Evolutionary conservation across 768 basidiomycete species (phyloP).

Genomic region (Glaciozyma antarctica): DNA sequence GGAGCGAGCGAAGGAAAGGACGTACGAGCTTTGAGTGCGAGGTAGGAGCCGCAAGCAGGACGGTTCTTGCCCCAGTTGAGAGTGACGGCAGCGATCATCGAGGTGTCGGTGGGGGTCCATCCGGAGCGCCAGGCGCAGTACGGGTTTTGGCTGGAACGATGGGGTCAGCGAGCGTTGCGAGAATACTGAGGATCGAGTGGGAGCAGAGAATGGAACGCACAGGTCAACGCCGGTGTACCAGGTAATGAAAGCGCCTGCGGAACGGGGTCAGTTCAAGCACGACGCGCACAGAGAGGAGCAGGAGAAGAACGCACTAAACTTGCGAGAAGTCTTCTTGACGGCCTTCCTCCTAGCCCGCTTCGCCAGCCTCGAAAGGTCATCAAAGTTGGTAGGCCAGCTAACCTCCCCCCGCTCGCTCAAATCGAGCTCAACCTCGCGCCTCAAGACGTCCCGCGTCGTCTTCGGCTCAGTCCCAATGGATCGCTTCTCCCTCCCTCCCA

Average conservation of each 20-base stretch:
- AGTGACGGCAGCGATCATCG: slow-evolving; percentile 30
- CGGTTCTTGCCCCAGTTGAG: slow-evolving; percentile 10
- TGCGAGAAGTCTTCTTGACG: not conserved
- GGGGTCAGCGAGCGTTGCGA: not conserved
- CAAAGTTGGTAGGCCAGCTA: not conserved
- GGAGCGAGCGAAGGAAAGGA: not conserved
- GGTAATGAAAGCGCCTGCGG: slow-evolving; percentile 31
- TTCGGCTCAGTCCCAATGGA: not conserved
- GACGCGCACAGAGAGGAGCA: slow-evolving; percentile 29
- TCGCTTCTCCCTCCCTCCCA: not conserved
- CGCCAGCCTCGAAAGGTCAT: not conserved
- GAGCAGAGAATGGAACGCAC: not conserved
- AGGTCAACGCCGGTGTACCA: slow-evolving; percentile 14
- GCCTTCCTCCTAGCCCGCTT: slow-evolving; percentile 6
- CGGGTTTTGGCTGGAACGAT: slow-evolving; percentile 9
- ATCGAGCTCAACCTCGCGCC: not conserved
- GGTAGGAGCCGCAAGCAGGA: slow-evolving; percentile 20
- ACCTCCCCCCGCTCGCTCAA: not conserved
- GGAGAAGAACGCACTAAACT: slow-evolving; percentile 9
- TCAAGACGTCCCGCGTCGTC: not conserved
- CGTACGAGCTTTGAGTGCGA: slow-evolving; percentile 5
- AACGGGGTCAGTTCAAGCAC: slow-evolving; percentile 9
- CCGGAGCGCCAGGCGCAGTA: slow-evolving; percentile 28
- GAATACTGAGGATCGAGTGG: no score
- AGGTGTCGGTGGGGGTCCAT: slow-evolving; percentile 31